phyloP scores from a whole-genome alignment of 148 eudicot species.

The Gaultheria prostrata region DNA sequence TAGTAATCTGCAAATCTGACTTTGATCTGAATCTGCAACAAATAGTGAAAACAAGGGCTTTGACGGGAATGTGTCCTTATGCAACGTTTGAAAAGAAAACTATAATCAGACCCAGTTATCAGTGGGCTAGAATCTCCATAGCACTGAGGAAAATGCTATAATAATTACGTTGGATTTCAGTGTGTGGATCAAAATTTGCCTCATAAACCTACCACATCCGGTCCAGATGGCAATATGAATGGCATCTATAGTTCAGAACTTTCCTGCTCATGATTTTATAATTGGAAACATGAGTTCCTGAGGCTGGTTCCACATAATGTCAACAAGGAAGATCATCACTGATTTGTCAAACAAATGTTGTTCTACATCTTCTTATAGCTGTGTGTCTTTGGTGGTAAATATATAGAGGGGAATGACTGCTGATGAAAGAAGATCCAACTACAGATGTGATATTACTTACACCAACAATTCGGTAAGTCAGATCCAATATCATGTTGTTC shows the following conservation, averaged over 20 bases:
- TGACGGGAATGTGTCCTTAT: neutral
- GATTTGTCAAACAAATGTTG: neutral
- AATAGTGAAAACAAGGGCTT: conserved; percentile 6
- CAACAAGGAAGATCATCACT: neutral
- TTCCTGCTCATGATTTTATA: conserved; percentile 14
- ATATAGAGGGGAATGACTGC: conserved; percentile 77
- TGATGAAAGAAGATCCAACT: conserved; percentile 72
- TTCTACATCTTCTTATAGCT: neutral
- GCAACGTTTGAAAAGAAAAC: neutral
- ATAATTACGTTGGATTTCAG: neutral
- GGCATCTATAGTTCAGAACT: neutral
- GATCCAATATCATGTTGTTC: conserved; percentile 2
- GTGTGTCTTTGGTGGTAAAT: conserved; percentile 16
- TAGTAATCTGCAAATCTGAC: neutral
- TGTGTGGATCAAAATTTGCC: conserved; percentile 7
- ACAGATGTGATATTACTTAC: conserved; percentile 88
- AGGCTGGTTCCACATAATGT: neutral
- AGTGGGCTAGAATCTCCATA: neutral
- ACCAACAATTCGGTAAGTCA: conserved; percentile 85
- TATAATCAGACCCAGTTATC: neutral
- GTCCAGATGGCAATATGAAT: neutral
- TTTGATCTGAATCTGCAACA: neutral
- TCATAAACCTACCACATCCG: neutral
- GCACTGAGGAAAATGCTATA: neutral
- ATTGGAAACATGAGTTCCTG: neutral